Conservation (phyloP, 2,329 filamentous ascomycete species). For the Colletotrichum filicis region DNA sequence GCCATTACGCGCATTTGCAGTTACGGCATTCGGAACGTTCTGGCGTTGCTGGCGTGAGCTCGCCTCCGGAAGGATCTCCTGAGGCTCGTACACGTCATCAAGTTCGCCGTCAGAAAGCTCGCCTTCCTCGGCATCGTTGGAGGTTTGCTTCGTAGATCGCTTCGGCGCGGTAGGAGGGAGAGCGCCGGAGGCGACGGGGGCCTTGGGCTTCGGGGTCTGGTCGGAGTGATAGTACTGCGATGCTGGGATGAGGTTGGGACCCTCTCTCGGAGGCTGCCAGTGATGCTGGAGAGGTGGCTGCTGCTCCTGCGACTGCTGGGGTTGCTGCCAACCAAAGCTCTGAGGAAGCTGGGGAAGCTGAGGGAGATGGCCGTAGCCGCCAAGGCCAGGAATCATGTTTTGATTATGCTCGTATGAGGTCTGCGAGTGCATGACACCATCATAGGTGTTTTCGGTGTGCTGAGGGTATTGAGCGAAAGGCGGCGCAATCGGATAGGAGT, state of each 20-base stretch:
- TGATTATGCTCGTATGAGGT: slow-evolving; percentile 35
- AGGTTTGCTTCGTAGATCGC: not conserved
- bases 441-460: slow-evolving; percentile 6
- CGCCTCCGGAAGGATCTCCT: slow-evolving; percentile 10
- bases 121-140: slow-evolving; percentile 67
- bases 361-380: slow-evolving; percentile 26
- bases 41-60: not conserved
- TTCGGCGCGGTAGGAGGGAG: not conserved
- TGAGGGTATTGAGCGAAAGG: slow-evolving; percentile 20
- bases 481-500: slow-evolving; percentile 26
- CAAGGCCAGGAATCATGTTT: slow-evolving; percentile 41
- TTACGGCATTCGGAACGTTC: not conserved
- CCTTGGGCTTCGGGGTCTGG: slow-evolving; percentile 30
- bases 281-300: slow-evolving; percentile 16
- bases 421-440: slow-evolving; percentile 8
- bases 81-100: slow-evolving; percentile 65
- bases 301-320: not conserved
- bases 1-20: not conserved
- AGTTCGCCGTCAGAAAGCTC: slow-evolving; percentile 79
- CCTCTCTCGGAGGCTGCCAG: slow-evolving; percentile 23
- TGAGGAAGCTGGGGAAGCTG: not conserved
- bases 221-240: slow-evolving; percentile 31
- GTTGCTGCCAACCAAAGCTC: slow-evolving; percentile 21
- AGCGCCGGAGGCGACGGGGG: not conserved
- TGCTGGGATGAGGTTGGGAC: slow-evolving; percentile 35